Evolutionary conservation across 345 rosid genomes (phyloP), one percentile per base, ranked within the genome.

Genomic region (Carallia pectinifolia): DNA sequence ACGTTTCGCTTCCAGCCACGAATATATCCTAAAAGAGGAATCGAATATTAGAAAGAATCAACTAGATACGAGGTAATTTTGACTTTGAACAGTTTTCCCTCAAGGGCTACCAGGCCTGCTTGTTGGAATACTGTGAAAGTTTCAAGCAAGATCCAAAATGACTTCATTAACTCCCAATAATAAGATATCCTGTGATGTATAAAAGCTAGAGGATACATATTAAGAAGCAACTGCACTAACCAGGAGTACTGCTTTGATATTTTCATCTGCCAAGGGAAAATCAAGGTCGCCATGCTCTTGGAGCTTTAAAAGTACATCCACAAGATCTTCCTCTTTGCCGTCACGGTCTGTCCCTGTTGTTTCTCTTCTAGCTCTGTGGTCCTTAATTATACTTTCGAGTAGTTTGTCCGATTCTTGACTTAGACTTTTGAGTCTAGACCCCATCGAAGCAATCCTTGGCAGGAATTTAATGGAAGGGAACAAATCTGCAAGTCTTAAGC

Each of bases 1-100:
- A 67, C 58, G 77, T 76, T 16, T 82, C 81, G 7, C 77, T 73
- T 6, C 82, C 79, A 3, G 74, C 83, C 1, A 39, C 18, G 9
- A 73, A 79, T 10, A 76, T 40, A 34, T 76, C 81, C 83, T 76
- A 62, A 48, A 64, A 65, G 8, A 33, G 7, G 23, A 19, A 19
- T 7, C 6, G 7, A 38, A 5, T 7, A 38, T 38, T 38, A 1
- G 40, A 6, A 1, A 38, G 40, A 38, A 5, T 6, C 1, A 38
- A 38, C 0, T 38, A 38, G 7, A 6, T 38, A 6, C 40, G 23
- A 38, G 1, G 40, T 33, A 33, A 7, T 38, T 38, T 38, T 38
- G 7, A 38, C 6, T 2, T 33, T 0, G 34, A 33, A 4, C 34
- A 33, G 4, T 33, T 33, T 33, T 33, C 34, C 34, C 34, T 33